Conservation (phyloP, 169 alveolate species). For the Blepharisma undulans region DNA sequence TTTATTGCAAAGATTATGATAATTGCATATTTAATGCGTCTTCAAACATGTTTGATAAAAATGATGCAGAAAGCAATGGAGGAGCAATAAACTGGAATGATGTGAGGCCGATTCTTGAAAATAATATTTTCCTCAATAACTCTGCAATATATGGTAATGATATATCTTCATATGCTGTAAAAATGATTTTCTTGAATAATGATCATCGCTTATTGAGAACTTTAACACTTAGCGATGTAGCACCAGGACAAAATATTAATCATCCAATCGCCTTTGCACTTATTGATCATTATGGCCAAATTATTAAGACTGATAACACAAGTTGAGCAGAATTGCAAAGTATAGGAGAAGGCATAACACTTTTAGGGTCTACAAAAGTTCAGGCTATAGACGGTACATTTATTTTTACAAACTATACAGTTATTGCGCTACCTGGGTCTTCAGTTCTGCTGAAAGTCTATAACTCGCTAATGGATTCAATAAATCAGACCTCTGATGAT, state of each 20-base stretch:
- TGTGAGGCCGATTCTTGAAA: not conserved
- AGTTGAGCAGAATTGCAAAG: not conserved
- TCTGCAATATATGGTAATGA: constrained; percentile 10
- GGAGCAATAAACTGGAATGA: constrained; percentile 13
- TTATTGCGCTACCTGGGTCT: not conserved
- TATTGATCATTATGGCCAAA: constrained; percentile 20
- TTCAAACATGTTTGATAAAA: not conserved
- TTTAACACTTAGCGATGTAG: not conserved
- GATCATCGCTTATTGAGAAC: not conserved
- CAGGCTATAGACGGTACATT: not conserved
- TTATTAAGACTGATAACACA: constrained; percentile 28
- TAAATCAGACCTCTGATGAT: not conserved
- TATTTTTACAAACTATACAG: not conserved
- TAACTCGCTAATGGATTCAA: not conserved
- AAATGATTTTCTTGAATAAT: not conserved
- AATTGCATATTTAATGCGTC: not conserved
- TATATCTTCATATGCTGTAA: constrained; percentile 1
- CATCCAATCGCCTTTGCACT: not conserved
- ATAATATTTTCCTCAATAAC: not conserved
- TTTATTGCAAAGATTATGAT: not conserved
- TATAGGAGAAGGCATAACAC: not conserved
- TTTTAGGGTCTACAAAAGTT: not conserved
- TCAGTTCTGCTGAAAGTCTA: not conserved
- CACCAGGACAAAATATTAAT: not conserved
- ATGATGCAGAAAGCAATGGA: not conserved